Percentiles rank a stretch among this genome's conserved stretches.
Conservation (phyloP, 805 yeast species). For the Debaryomyces prosopidis region DNA sequence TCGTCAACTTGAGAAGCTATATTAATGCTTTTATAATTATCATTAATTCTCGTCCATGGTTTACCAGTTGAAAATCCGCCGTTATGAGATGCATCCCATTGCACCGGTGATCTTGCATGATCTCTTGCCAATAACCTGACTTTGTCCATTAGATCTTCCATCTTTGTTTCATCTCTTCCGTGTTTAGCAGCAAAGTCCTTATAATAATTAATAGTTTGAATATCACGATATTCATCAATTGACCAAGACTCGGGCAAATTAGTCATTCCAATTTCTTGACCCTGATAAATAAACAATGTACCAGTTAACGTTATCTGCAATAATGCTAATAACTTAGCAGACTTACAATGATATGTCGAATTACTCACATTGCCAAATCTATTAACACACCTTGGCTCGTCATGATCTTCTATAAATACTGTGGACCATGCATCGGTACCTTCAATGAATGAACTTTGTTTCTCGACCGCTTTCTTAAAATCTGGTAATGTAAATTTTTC, state of each 20-base stretch:
- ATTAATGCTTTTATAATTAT: conserved; percentile 49
- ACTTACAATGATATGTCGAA: conserved; percentile 29
- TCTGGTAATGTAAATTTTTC: conserved; percentile 35
- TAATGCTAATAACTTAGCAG: conserved; percentile 52
- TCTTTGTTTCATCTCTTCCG: conserved; percentile 24
- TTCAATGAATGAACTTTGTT: conserved; percentile 39
- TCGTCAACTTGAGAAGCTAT: conserved; percentile 47
- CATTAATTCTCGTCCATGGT: conserved; percentile 58
- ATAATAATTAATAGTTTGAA: conserved; percentile 46
- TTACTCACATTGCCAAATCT: conserved; percentile 49
- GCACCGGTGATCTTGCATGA: conserved; percentile 57
- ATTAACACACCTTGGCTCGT: conserved; percentile 54
- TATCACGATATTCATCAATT: conserved; percentile 51
- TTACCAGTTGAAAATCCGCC: conserved; percentile 50
- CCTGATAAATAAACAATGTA: conserved; percentile 58
- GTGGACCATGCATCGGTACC: conserved; percentile 62
- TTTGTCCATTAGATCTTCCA: conserved; percentile 29
- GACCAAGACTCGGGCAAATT: conserved; percentile 49
- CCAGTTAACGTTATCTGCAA: conserved; percentile 51
- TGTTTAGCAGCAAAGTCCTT: conserved; percentile 26
- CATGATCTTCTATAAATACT: conserved; percentile 57
- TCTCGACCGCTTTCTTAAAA: conserved; percentile 40
- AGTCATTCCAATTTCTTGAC: conserved; percentile 60
- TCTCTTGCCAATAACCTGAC: conserved; percentile 48
- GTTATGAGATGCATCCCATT: conserved; percentile 46